Base-by-base conservation (phyloP, 495 filamentous ascomycete species). In the Penicillium argentinense region DNA sequence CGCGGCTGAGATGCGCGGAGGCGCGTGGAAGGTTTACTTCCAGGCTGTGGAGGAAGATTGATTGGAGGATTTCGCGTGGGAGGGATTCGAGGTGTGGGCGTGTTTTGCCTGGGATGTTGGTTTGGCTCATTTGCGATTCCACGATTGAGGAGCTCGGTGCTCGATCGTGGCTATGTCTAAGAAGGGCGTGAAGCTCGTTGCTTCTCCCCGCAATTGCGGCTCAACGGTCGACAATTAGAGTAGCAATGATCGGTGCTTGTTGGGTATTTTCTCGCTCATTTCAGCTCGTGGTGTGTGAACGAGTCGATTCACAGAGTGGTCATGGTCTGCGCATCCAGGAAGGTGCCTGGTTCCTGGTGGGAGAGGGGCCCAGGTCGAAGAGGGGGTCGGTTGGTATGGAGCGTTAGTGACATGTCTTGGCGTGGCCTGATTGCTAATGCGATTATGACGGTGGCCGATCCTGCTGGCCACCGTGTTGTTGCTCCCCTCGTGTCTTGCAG, bases 61-160 rank as follows among this genome's bases (percentile, higher is more conserved):
- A 57, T 53, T 80, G 66, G 7, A 83, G 42, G 17, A 83, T 56
- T 52, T 83, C 79, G 8, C 66, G 67, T 8, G 78, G 79, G 2
- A 83, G 62, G 19, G 49, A 51, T 50, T 83, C 79, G 3, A 83
- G 66, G 29, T 40, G 58, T 23, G 71, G 73, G 51, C 40, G 52
- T 16, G 36, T 39, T 16, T 36, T 38, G 48, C 28, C 32, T 13
- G 30, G 32, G 38, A 14, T 26, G 40, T 48, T 40, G 19, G 36
- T 26, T 14, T 14, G 37, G 26, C 46, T 34, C 53, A 60, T 56
- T 53, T 53, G 58, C 36, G 17, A n/a, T 14, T 33, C n/a, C n/a
- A n/a, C n/a, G n/a, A n/a, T n/a, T n/a, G n/a, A n/a, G n/a, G n/a
- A n/a, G n/a, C n/a, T n/a, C n/a, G n/a, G n/a, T n/a, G n/a, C n/a